A percentile compares a stretch with the other conserved stretches of the same genome.
phyloP scores from a whole-genome alignment of 768 basidiomycete species.

The Rhodotorula sphaerocarpa region DNA sequence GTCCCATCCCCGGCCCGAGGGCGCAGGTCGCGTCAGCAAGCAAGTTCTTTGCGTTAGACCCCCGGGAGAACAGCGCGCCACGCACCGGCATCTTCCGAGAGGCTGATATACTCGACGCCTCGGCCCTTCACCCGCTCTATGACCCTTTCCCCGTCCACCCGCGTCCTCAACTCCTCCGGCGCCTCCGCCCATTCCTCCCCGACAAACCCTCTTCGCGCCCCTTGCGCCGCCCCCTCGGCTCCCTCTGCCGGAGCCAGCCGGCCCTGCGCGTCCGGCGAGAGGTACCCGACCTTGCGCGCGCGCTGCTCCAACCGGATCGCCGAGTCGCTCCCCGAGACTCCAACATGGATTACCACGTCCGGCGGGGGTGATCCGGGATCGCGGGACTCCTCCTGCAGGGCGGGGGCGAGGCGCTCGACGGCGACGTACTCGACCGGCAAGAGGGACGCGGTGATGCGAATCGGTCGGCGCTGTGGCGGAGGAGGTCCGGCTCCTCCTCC shows the following conservation, averaged over 20 bases:
- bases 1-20: neutral
- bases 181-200: neutral
- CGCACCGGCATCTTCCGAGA: constrained; percentile 13
- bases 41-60: no score
- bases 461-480: neutral
- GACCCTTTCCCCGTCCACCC: neutral
- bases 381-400: neutral
- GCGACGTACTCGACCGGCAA: neutral
- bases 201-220: constrained; percentile 1
- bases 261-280: constrained; percentile 1
- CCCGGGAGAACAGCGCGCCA: neutral
- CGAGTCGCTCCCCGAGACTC: constrained; percentile 1
- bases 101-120: neutral
- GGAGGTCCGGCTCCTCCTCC: neutral
- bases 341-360: constrained; percentile 21
- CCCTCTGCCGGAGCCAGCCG: neutral
- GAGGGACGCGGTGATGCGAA: neutral
- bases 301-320: constrained; percentile 6
- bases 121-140: neutral
- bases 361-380: neutral
- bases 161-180: constrained; percentile 7
- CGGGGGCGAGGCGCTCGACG: neutral
- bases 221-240: no score
- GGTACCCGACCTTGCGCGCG: constrained; percentile 7
- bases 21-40: no score